These are phyloP conservation scores for Apiospora hydei DNA, from an alignment of 2,329 filamentous ascomycete species.

Conservation along the genomic window DNA sequence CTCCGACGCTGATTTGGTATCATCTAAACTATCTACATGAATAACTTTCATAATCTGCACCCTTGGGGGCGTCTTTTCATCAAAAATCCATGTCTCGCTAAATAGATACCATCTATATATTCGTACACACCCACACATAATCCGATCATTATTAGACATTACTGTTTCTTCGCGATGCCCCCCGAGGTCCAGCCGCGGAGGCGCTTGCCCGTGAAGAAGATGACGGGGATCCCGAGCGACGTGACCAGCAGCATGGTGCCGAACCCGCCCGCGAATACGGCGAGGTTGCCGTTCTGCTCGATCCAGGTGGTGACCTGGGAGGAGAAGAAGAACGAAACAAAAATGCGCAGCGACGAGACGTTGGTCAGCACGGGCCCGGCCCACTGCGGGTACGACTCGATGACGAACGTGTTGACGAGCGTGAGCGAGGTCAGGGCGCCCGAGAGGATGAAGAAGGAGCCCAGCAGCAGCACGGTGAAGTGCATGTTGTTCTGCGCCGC, in stretches of 20 bases:
- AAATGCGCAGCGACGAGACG: constrained; percentile 34
- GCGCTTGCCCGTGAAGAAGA: constrained; percentile 28
- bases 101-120: neutral
- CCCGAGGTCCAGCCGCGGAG: constrained; percentile 26
- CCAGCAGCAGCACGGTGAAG: constrained; percentile 32
- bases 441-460: constrained; percentile 36
- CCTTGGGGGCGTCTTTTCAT: neutral
- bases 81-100: neutral
- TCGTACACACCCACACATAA: neutral
- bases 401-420: constrained; percentile 36
- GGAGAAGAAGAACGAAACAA: constrained; percentile 32
- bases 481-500: constrained; percentile 35
- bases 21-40: neutral
- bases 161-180: neutral
- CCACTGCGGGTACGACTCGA: constrained; percentile 38
- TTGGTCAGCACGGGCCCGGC: constrained; percentile 36
- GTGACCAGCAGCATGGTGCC: constrained; percentile 29
- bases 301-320: constrained; percentile 34
- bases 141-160: constrained; percentile 1
- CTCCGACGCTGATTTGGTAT: neutral
- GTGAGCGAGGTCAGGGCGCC: constrained; percentile 33
- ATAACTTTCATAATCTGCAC: neutral
- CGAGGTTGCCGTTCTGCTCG: constrained; percentile 30
- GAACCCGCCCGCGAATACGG: constrained; percentile 31
- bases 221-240: constrained; percentile 27